Percentiles rank a stretch among this genome's conserved stretches.
Evolutionary conservation across 2,329 filamentous ascomycete genomes (phyloP).

Genomic region (Leptoxyphium fumago): DNA sequence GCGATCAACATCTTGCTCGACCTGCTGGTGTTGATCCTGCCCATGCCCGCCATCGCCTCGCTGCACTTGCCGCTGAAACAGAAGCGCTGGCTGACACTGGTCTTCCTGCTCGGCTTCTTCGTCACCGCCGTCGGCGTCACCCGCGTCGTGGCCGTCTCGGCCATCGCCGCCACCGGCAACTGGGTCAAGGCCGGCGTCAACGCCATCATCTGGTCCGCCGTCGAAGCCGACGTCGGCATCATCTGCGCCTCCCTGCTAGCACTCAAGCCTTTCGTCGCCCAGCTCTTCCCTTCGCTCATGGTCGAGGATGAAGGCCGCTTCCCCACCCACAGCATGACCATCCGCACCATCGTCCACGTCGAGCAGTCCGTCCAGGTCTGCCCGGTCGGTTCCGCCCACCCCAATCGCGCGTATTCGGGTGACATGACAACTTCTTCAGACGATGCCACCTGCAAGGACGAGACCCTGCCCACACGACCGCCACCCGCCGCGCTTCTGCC

Average conservation of each 20-base stretch:
- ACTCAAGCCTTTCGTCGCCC: conserved; percentile 26
- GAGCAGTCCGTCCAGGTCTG: conserved; percentile 7
- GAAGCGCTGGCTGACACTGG: conserved; percentile 25
- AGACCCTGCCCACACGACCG: too few relatives aligned
- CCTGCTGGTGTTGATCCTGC: conserved; percentile 29
- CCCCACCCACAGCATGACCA: background rate
- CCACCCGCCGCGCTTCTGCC: too few relatives aligned
- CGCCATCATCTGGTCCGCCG: conserved; percentile 25
- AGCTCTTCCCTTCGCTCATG: conserved; percentile 20
- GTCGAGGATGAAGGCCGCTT: conserved; percentile 3
- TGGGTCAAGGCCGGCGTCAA: conserved; percentile 22
- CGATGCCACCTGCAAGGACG: too few relatives aligned
- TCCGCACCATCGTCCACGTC: conserved; percentile 8
- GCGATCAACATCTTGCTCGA: conserved; percentile 31
- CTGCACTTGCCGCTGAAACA: conserved; percentile 29
- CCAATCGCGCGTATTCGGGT: conserved; percentile 14
- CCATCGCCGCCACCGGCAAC: conserved; percentile 8
- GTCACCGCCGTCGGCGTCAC: conserved; percentile 15
- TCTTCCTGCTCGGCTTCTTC: conserved; percentile 30
- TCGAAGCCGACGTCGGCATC: conserved; percentile 31
- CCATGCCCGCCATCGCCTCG: conserved; percentile 26
- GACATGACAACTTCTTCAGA: too few relatives aligned
- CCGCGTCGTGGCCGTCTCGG: conserved; percentile 12
- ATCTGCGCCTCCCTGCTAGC: conserved; percentile 30
- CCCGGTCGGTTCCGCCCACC: conserved; percentile 12